A percentile compares a stretch with the other conserved stretches of the same genome.
phyloP scores from a whole-genome alignment of 2,329 filamentous ascomycete species.

The Chaetomiaceae sp. region DNA sequence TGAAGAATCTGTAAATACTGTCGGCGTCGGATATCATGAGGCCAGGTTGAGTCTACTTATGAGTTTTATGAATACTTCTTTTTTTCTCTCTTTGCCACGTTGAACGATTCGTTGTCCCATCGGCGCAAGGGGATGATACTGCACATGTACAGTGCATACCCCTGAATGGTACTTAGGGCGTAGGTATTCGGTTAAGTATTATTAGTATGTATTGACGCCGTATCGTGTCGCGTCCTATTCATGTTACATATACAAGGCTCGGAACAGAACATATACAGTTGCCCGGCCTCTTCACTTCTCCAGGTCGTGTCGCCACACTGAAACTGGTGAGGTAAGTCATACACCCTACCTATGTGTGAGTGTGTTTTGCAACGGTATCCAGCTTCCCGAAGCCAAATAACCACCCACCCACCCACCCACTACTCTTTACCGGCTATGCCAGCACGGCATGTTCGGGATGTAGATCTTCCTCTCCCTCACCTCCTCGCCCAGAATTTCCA shows the following conservation, averaged over 20 bases:
- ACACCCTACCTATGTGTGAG: too few species aligned
- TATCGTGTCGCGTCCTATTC: slow-evolving; percentile 7
- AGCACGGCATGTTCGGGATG: too few species aligned
- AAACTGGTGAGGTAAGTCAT: neutral
- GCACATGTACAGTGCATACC: too few species aligned
- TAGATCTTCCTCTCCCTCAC: too few species aligned
- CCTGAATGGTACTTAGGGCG: too few species aligned
- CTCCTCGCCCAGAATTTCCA: slow-evolving; percentile 57
- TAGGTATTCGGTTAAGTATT: too few species aligned
- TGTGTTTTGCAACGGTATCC: too few species aligned
- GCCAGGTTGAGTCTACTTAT: neutral
- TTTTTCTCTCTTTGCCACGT: too few species aligned
- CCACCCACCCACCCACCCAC: too few species aligned
- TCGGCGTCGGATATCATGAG: neutral
- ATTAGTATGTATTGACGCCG: slow-evolving; percentile 9
- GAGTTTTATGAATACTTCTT: slow-evolving; percentile 5
- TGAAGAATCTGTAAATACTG: slow-evolving; percentile 29
- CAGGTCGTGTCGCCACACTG: neutral
- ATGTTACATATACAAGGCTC: neutral
- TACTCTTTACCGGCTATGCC: too few species aligned
- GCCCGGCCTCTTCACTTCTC: neutral
- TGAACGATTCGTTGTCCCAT: too few species aligned
- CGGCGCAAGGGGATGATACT: too few species aligned
- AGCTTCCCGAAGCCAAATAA: slow-evolving; percentile 11
- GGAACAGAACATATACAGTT: neutral